Evolutionary conservation across 2,329 filamentous ascomycete genomes (phyloP), one percentile per base, ranked within the genome.

Genomic region (Alternaria triticina): DNA sequence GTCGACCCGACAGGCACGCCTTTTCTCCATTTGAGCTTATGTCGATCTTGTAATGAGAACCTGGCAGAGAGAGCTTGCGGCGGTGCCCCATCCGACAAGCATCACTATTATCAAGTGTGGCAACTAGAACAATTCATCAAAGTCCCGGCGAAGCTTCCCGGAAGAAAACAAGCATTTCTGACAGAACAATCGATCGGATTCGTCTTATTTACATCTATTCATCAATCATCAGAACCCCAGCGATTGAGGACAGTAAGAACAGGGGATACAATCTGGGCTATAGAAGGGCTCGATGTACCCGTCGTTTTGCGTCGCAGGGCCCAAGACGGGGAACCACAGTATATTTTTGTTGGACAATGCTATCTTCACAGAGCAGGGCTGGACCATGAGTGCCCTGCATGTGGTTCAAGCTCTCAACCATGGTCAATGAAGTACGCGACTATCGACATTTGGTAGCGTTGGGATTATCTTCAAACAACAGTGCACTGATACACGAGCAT

Each of bases 241-340:
- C 23, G 4, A 25, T 6, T 15, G 3, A 33, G 33, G 33, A 36
- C 3, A 4, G 33, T 40, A 2, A 8, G n/a, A n/a, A 2, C 15
- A n/a, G 25, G n/a, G 3, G 46, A 50, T 5, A 28, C 46, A 5
- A 30, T 50, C 10, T 50, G 46, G 46, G 46, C 25, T 50, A 3
- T 50, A 13, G 25, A 51, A 8, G 47, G 27, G 15, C 27, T 51
- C n/a, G 47, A 51, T 15, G 1, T 51, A 1, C 27, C 47, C 1
- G n/a, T 51, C n/a, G 15, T 51, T 6, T 9, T 51, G 15, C 47
- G 47, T 20, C 27, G n/a, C 8, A 4, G n/a, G 11, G 3, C n/a
- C 6, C 6, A n/a, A 9, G 33, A 36, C 0, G 13, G 33, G 13
- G 4, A 36, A n/a, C 0, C 6, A 2, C 2, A 9, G 13, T 20